Evolutionary conservation across 352 stramenopile species (phyloP).

Genomic region (Phytophthora pini): DNA sequence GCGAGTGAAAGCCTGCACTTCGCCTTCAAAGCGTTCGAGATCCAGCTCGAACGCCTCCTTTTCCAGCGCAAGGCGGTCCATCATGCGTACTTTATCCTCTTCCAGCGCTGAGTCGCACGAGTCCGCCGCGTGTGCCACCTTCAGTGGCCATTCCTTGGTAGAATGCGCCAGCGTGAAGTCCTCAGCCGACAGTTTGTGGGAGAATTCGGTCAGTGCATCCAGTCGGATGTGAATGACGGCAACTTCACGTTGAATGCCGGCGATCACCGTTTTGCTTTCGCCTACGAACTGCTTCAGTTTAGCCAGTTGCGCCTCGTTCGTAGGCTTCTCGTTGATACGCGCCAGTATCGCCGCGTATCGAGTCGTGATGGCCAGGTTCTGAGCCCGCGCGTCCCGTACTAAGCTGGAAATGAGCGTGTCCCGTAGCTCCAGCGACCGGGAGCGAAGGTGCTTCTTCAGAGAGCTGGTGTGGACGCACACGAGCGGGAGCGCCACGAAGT

Average conservation of each 20-base stretch:
- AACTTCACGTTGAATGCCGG: constrained; percentile 80
- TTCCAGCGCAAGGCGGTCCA: constrained; percentile 92
- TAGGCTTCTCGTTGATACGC: constrained; percentile 92
- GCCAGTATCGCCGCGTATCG: constrained; percentile 90
- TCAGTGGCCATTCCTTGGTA: constrained; percentile 90
- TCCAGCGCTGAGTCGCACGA: constrained; percentile 90
- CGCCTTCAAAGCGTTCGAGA: constrained; percentile 89
- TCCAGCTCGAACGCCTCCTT: constrained; percentile 90
- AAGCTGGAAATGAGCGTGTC: constrained; percentile 87
- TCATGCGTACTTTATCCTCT: constrained; percentile 94
- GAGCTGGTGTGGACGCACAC: constrained; percentile 75
- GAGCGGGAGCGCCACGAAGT: constrained; percentile 79
- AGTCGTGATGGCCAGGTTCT: constrained; percentile 90
- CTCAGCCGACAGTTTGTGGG: constrained; percentile 85
- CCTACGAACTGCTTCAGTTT: constrained; percentile 91
- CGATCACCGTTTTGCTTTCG: constrained; percentile 81
- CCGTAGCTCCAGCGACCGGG: constrained; percentile 70
- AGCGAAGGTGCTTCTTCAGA: constrained; percentile 78
- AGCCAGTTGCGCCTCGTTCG: constrained; percentile 92
- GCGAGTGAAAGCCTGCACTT: constrained; percentile 86
- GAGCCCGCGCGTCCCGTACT: constrained; percentile 72
- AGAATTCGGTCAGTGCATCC: constrained; percentile 82
- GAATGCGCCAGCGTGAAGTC: constrained; percentile 91
- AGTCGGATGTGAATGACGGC: constrained; percentile 77
- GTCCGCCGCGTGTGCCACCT: constrained; percentile 81